Base-by-base conservation (phyloP, 73 alveolate genomes). In the Paramecium sonneborni region DNA sequence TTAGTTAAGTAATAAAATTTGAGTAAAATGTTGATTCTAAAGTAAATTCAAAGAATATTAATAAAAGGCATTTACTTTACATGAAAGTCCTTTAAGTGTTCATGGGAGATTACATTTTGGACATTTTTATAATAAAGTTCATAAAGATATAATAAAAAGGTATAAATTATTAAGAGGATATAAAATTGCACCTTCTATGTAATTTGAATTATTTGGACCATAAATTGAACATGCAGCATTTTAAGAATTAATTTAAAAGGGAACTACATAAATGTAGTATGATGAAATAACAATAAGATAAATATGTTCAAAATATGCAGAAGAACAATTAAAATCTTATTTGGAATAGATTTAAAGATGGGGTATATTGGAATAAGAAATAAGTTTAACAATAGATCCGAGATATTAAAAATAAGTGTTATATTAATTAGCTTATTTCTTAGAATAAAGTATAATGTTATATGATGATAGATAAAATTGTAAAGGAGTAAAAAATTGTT, bases 81-180 rank as follows among this genome's bases (percentile, higher is more conserved):
- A 95, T 87, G 98, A 97, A 44, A 98, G 97, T 3, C 99, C 99
- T n/a, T 96, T 98, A 11, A 96, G 95, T 84, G 98, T 98, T 6
- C 94, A 97, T 85, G 99, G 99, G 10, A 94, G 76, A 88, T 97
- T 98, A 20, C 98, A 97, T 85, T 76, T 96, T 34, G 99, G 99
- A 10, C 97, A 96, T 57, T 85, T 97, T 34, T 95, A 94, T 21
- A 97, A 97, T 69, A 97, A 96, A 69, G 93, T 93, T 6, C 62
- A 96, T 44, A 97, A 97, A 92, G 99, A 97, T 87, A 96, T 96
- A 37, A 93, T 97, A 12, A 97, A 97, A 35, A 86, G 99, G 82
- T 97, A 94, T 85, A 92, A 97, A 95, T 79, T 97, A 18, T 95
- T 94, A 43, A 30, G 57, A 72, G 86, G 86, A n/a, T 72, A 72